Evolutionary conservation across 768 basidiomycete genomes (phyloP), one percentile per base, ranked within the genome.

Genomic region (Collybia sordida): DNA sequence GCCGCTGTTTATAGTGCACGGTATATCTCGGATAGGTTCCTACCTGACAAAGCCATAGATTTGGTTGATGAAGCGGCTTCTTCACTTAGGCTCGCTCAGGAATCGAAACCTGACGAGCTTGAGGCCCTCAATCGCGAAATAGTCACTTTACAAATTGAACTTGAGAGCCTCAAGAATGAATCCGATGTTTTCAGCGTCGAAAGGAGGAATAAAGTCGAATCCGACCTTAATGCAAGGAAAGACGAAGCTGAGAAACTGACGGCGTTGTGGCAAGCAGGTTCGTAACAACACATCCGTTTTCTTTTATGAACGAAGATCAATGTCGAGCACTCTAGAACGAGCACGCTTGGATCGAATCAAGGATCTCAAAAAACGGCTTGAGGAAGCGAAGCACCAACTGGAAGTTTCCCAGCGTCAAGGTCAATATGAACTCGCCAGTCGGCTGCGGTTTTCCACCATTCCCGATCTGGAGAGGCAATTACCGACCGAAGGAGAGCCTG

Each of bases 51-150:
- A 63, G 88, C 90, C 8, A 90, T 93, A 37, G 92, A 96, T 64
- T 78, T 97, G 2, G 83, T 98, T 0, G 96, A 98, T 66, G 96
- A 98, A 67, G 94, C 94, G 3, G 89, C 91, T 0, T 90, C 90
- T 1, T 78, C 91, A 0, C 74, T 98, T 4, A 83, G 92, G 0
- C 81, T 97, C 3, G 89, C 93, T 0, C 93, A 94, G 60, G 91
- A 93, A 61, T 86, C 83, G 25, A 92, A 93, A 61, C 93, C 93
- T 0, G 88, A 92, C 47, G 86, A 86, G 48, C 75, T 96, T 0
- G 92, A 97, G 61, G 74, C 77, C 1, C 78, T 95, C 9, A 89
- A 93, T 51, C 75, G 93, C 34, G 87, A 90, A 51, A 86, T 94
- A 17, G 76, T 93, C 61, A 94, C 90, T 0, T 72, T 93, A 14